A percentile compares a stretch with the other conserved stretches of the same genome.
These are phyloP conservation scores for Tolypocladium tundrense DNA, from an alignment of 2,329 filamentous ascomycete species.

Conservation along the genomic window DNA sequence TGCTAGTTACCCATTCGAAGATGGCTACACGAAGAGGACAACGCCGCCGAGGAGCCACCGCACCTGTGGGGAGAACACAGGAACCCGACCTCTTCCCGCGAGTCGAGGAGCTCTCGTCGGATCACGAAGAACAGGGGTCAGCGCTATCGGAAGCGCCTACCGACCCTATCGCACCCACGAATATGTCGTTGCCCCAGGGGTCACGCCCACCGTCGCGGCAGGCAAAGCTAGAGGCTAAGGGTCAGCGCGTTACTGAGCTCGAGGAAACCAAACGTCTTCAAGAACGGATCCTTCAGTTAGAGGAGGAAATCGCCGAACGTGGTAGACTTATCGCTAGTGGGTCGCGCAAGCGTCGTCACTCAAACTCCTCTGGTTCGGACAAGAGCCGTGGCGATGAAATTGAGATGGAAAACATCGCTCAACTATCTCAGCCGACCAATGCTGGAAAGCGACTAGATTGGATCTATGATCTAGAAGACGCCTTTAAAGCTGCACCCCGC, in stretches of 20 bases:
- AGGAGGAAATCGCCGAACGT: background rate
- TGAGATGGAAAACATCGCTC: background rate
- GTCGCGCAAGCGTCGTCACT: background rate
- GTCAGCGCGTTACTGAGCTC: background rate
- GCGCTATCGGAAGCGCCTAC: no score
- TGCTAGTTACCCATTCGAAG: no score
- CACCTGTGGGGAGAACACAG: no score
- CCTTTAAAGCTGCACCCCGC: background rate
- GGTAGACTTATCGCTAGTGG: background rate
- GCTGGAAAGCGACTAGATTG: background rate
- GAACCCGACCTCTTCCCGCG: no score
- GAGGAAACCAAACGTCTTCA: background rate
- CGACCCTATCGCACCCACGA: background rate
- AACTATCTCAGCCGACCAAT: background rate
- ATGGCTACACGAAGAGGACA: no score
- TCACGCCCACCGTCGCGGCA: background rate
- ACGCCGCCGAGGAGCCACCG: no score
- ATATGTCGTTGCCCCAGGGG: background rate
- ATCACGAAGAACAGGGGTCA: no score
- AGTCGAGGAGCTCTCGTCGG: no score
- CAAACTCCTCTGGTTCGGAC: background rate
- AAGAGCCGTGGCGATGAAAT: background rate
- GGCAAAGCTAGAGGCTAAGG: background rate
- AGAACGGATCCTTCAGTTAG: background rate
- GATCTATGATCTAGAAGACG: background rate